These are phyloP conservation scores for Styphnolobium japonicum DNA, from an alignment of 306 rosid species.

Conservation along the genomic window DNA sequence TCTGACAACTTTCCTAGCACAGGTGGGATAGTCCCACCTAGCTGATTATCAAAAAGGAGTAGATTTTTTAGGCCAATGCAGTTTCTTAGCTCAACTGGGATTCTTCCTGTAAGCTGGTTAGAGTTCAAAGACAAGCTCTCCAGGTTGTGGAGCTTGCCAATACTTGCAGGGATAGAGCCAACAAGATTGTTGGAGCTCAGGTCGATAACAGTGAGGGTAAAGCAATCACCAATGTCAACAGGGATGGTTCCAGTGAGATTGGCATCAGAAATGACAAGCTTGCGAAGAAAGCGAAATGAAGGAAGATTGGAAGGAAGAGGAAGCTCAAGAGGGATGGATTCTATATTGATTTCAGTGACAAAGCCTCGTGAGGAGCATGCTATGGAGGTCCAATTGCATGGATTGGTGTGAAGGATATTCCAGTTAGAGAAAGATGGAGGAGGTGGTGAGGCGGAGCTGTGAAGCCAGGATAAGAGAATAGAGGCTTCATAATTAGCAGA, in stretches of 20 bases:
- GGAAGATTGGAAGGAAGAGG: slow-evolving; percentile 70
- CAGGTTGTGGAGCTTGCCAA: slow-evolving; percentile 57
- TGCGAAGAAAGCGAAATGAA: slow-evolving; percentile 49
- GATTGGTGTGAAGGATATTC: slow-evolving; percentile 62
- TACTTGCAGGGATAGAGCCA: slow-evolving; percentile 61
- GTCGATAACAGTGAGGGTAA: slow-evolving; percentile 49
- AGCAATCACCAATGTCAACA: slow-evolving; percentile 50
- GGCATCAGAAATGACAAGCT: slow-evolving; percentile 68
- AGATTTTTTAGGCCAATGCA: slow-evolving; percentile 52
- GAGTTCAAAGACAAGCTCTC: slow-evolving; percentile 65
- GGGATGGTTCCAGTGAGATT: slow-evolving; percentile 79
- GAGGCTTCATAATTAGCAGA: slow-evolving; percentile 73
- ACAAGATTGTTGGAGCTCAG: slow-evolving; percentile 68
- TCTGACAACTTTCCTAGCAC: slow-evolving; percentile 52
- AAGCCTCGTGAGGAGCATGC: slow-evolving; percentile 62
- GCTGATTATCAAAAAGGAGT: slow-evolving; percentile 59
- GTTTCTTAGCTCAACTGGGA: slow-evolving; percentile 59
- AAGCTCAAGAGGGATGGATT: slow-evolving; percentile 64
- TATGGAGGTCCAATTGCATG: slow-evolving; percentile 88
- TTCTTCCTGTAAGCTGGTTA: slow-evolving; percentile 69
- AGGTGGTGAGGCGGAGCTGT: slow-evolving; percentile 42
- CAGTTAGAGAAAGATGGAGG: slow-evolving; percentile 56
- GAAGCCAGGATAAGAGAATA: slow-evolving; percentile 81
- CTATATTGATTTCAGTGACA: slow-evolving; percentile 65
- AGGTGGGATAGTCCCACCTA: slow-evolving; percentile 52